Conservation (phyloP, 306 rosid genomes). For the Senna siamea region DNA sequence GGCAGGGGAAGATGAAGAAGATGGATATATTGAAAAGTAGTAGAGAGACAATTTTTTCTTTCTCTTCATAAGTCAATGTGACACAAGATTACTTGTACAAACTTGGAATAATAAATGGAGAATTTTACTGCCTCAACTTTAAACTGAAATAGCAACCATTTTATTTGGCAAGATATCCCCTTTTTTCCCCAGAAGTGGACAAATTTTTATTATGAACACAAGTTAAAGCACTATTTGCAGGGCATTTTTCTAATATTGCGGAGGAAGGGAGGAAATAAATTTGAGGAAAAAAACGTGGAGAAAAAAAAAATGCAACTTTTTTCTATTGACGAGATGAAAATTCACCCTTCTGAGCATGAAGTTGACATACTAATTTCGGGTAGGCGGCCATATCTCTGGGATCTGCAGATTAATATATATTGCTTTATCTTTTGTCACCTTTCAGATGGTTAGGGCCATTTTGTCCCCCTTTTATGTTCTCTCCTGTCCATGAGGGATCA, state of each 20-base stretch:
- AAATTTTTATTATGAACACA: conserved; percentile 46
- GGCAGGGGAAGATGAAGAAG: no score
- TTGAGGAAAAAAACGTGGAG: conserved; percentile 29
- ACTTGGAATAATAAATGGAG: conserved; percentile 39
- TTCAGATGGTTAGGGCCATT: conserved; percentile 53
- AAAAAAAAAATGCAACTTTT: conserved; percentile 17
- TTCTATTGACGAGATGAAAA: conserved; percentile 47
- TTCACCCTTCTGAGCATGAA: conserved; percentile 43
- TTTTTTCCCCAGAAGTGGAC: conserved; percentile 32
- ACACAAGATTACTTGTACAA: conserved; percentile 43
- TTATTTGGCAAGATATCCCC: conserved; percentile 41
- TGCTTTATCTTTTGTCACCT: conserved; percentile 48
- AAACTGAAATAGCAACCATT: conserved; percentile 30
- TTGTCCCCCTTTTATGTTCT: conserved; percentile 59
- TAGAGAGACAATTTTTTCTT: background rate
- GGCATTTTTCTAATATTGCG: conserved; percentile 33
- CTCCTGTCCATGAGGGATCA: conserved; percentile 78
- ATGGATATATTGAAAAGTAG: no score
- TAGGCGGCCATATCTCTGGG: conserved; percentile 32
- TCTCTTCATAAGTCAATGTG: conserved; percentile 30
- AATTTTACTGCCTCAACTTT: conserved; percentile 22
- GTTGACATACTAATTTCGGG: conserved; percentile 42
- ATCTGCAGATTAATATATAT: conserved; percentile 26
- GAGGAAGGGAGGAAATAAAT: conserved; percentile 29
- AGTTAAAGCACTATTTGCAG: conserved; percentile 46